These are phyloP conservation scores for Gnetum montanum DNA, from an alignment of 75 land plant species.

Conservation along the genomic window DNA sequence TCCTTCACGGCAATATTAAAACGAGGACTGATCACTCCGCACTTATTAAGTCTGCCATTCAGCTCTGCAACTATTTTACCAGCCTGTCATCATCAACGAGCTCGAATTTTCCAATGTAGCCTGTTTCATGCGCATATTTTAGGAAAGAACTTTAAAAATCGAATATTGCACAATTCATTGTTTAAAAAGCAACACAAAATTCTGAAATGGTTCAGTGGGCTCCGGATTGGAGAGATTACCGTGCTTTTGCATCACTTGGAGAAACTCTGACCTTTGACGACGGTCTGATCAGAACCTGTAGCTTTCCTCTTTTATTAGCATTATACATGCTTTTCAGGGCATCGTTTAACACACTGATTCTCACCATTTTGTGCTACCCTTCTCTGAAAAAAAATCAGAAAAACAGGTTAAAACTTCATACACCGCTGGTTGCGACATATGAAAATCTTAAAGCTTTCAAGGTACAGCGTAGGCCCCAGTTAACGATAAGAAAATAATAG, in stretches of 20 bases:
- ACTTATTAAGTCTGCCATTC: slow-evolving; percentile 64
- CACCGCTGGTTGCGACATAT: too few species aligned
- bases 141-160: neutral
- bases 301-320: slow-evolving; percentile 61
- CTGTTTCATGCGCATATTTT: too few species aligned
- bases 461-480: too few species aligned
- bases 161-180: neutral
- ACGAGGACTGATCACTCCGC: slow-evolving; percentile 65
- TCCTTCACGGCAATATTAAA: slow-evolving; percentile 50
- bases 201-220: neutral
- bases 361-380: slow-evolving; percentile 31
- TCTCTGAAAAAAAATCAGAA: neutral
- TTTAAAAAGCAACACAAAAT: too few species aligned
- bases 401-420: too few species aligned
- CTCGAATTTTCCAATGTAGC: slow-evolving; percentile 74
- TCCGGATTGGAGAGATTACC: slow-evolving; percentile 17
- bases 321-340: slow-evolving; percentile 68
- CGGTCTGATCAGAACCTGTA: slow-evolving; percentile 57
- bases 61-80: slow-evolving; percentile 59
- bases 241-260: slow-evolving; percentile 61
- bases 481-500: too few species aligned
- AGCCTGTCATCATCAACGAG: slow-evolving; percentile 54
- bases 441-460: too few species aligned
- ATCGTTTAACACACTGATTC: slow-evolving; percentile 56
- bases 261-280: slow-evolving; percentile 65